phyloP scores from a whole-genome alignment of 208 protist genomes.

The Vickermania ingenoplastis region DNA sequence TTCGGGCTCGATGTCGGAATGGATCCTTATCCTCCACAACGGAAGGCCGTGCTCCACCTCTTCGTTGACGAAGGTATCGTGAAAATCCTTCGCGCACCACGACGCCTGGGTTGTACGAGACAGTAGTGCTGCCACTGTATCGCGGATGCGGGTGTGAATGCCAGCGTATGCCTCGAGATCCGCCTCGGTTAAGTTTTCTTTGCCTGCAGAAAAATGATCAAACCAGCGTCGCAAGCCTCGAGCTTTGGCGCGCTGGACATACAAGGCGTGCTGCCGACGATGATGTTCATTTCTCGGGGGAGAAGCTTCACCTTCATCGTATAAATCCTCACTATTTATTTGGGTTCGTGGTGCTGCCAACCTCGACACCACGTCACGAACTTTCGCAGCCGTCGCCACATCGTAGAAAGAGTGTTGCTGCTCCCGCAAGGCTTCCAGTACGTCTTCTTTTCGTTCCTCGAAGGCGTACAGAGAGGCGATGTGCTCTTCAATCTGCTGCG shows the following conservation, averaged over 20 bases:
- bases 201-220: background rate
- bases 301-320: no score
- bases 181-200: background rate
- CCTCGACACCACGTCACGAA: slow-evolving; percentile 16
- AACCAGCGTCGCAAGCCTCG: slow-evolving; percentile 4
- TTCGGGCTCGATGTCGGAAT: no score
- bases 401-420: slow-evolving; percentile 6
- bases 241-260: background rate
- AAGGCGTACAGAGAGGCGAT: slow-evolving; percentile 36
- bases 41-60: no score
- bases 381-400: slow-evolving; percentile 22
- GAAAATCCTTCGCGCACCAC: no score
- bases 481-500: slow-evolving; percentile 32
- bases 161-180: background rate
- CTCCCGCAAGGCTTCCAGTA: slow-evolving; percentile 34
- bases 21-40: no score
- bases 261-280: no score
- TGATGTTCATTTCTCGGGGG: no score
- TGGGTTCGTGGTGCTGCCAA: no score
- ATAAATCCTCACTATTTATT: no score
- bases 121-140: background rate
- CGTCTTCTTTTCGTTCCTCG: slow-evolving; percentile 24
- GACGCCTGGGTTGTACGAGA: no score
- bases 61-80: no score
- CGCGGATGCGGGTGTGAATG: background rate